Base-by-base conservation (phyloP, 805 yeast species). In the Candida argentea region DNA sequence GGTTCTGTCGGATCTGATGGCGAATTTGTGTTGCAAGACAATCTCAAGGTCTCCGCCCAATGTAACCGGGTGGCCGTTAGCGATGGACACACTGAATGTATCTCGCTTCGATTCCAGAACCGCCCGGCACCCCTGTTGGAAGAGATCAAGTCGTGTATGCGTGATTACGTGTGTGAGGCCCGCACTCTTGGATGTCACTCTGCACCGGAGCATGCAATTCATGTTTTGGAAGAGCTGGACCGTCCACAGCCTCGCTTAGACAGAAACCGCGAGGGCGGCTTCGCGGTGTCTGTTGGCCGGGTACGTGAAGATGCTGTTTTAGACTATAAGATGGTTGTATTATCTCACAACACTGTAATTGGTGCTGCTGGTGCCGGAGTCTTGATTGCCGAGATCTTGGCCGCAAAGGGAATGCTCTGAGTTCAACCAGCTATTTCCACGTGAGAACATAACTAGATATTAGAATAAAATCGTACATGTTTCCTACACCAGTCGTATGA, bases 341-440 rank as follows among this genome's bases (percentile, higher is more conserved):
- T 91, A 40, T 87, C 96, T 16, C 98, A 91, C 59, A 91, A 91
- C 69, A 91, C 98, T 31, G 72, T 91, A 46, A 84, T 91, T 42
- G 98, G 98, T 50, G 98, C 98, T 48, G 98, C 98, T 15, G 98
- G 98, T 53, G 81, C 96, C 6, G 98, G 98, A 56, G 69, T 91
- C 36, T 73, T 91, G 56, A 91, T 91, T 52, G 98, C 94, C 29
- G 98, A 91, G 65, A 67, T 86, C 31, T 67, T 91, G 44, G 57
- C 71, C 35, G 87, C 87, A 35, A 86, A 80, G 10, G 20, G 20
- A 8, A 18, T 18, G 10, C 10, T 18, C 10, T 18, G 20, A 8
- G 10, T 18, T 7, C 20, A 18, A 7, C 20, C 9, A 18, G 20
- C 20, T 18, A 10, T 18, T 10, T 18, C 10, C 7, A 18, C 7